phyloP scores from a whole-genome alignment of 768 basidiomycete species.

The Phaeotremella fagi region DNA sequence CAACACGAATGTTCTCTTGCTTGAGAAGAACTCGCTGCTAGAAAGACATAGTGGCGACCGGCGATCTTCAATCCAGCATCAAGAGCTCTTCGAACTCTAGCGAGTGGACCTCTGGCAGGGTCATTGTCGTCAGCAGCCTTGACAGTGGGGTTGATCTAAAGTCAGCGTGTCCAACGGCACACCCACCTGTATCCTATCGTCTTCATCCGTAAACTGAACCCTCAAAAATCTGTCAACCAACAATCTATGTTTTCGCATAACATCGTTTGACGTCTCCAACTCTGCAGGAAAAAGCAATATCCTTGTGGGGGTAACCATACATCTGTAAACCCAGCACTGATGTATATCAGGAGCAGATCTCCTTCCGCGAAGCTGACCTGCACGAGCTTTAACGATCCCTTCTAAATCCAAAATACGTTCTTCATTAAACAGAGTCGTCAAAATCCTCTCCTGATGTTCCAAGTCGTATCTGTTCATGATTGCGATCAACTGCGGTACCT shows the following conservation, averaged over 20 bases:
- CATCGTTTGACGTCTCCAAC: slow-evolving; percentile 23
- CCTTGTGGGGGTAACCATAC: slow-evolving; percentile 26
- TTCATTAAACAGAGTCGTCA: slow-evolving; percentile 14
- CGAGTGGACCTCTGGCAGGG: slow-evolving; percentile 11
- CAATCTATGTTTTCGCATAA: slow-evolving; percentile 10
- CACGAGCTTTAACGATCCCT: not conserved
- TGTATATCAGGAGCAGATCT: not conserved
- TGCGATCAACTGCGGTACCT: slow-evolving; percentile 1
- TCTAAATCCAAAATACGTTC: slow-evolving; percentile 14
- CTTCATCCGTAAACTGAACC: slow-evolving; percentile 30
- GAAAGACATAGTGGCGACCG: slow-evolving; percentile 13
- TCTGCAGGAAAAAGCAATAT: slow-evolving; percentile 24
- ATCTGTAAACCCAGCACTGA: slow-evolving; percentile 4
- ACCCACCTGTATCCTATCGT: slow-evolving; percentile 15
- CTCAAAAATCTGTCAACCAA: slow-evolving; percentile 28
- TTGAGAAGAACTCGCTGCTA: slow-evolving; percentile 16
- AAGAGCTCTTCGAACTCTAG: slow-evolving; percentile 15
- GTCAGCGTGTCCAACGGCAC: not conserved
- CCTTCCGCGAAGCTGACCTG: not conserved
- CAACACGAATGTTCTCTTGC: slow-evolving; percentile 19
- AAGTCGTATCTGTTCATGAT: not conserved
- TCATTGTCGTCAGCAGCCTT: slow-evolving; percentile 12
- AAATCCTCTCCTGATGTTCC: slow-evolving; percentile 4
- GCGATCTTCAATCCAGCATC: slow-evolving; percentile 14
- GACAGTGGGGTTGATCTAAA: slow-evolving; percentile 17